Base-by-base conservation (phyloP, 768 basidiomycete genomes). In the Naematelia aurantialba region DNA sequence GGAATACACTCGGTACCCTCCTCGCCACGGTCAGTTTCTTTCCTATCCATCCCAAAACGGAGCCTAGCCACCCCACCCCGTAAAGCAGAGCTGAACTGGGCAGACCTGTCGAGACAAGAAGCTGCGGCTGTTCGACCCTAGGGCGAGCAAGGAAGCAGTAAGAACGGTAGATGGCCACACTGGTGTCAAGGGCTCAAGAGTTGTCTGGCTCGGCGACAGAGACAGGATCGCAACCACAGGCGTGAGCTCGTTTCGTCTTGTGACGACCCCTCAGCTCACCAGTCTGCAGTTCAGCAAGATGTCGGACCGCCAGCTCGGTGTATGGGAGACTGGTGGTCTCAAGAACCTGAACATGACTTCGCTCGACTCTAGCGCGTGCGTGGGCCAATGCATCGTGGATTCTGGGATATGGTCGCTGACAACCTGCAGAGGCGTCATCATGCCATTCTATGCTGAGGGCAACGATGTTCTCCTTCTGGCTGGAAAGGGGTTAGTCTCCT, bases 391-490 rank as follows among this genome's bases (percentile, higher is more conserved):
- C 19, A n/a, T 45, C n/a, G 44, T 29, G 13, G 27, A 50, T n/a
- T 26, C n/a, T n/a, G n/a, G n/a, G 26, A 27, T 19, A 24, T 3
- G 2, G 26, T 4, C 1, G 63, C 69, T 70, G 34, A 70, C 52
- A 0, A 19, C 5, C 31, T n/a, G 26, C 42, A 76, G 74, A 13
- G 94, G 94, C 39, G 90, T 94, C 10, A 76, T 93, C 45, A 98
- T 98, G 92, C 94, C 94, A 1, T 96, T 96, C 85, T 98, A 90
- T 86, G 86, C 84, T 44, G 92, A 94, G 30, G 78, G 76, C 67
- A 97, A 94, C 76, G 88, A 89, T 66, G 88, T 96, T 55, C 79
- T 92, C 45, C 90, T 91, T 83, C 81, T 90, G 59, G 91, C 89
- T 76, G 91, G 92, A 51, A 94, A 94, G 79, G 91, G 90, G 88